Percentiles rank a stretch among this genome's conserved stretches.
Conservation (phyloP, 768 basidiomycete genomes). For the Kwoniella pini region DNA sequence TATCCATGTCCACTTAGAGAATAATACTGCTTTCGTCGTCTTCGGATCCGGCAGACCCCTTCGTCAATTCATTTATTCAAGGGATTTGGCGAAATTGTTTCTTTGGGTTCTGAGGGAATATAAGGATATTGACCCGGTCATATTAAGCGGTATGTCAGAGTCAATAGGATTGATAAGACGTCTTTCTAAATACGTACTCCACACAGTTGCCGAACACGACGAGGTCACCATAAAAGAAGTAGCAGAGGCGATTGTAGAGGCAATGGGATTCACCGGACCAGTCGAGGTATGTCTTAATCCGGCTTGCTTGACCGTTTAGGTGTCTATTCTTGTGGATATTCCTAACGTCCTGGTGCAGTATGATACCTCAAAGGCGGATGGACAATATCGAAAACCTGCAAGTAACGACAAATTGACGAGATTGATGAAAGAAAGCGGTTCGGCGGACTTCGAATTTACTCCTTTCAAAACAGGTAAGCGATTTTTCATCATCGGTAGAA, state of each 20-base stretch:
- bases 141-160: constrained; percentile 73
- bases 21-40: constrained; percentile 81
- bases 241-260: constrained; percentile 84
- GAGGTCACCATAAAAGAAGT: constrained; percentile 91
- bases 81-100: constrained; percentile 90
- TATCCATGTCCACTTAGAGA: constrained; percentile 61
- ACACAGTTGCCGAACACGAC: constrained; percentile 83
- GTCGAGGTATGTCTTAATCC: constrained; percentile 62
- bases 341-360: constrained; percentile 61
- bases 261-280: constrained; percentile 73
- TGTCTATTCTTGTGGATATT: background rate
- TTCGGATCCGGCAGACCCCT: constrained; percentile 87
- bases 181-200: too few species aligned
- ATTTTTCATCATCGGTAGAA: constrained; percentile 3
- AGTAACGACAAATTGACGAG: constrained; percentile 81
- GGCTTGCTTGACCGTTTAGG: background rate
- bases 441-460: constrained; percentile 72
- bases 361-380: constrained; percentile 80
- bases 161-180: too few species aligned
- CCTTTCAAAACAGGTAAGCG: constrained; percentile 76
- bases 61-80: constrained; percentile 97
- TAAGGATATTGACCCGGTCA: constrained; percentile 87
- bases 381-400: constrained; percentile 94
- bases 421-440: constrained; percentile 63
- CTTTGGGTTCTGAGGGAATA: constrained; percentile 75